Percentiles rank a stretch among this genome's conserved stretches.
Conservation (phyloP, 352 stramenopile genomes). For the Phytopythium montanum region DNA sequence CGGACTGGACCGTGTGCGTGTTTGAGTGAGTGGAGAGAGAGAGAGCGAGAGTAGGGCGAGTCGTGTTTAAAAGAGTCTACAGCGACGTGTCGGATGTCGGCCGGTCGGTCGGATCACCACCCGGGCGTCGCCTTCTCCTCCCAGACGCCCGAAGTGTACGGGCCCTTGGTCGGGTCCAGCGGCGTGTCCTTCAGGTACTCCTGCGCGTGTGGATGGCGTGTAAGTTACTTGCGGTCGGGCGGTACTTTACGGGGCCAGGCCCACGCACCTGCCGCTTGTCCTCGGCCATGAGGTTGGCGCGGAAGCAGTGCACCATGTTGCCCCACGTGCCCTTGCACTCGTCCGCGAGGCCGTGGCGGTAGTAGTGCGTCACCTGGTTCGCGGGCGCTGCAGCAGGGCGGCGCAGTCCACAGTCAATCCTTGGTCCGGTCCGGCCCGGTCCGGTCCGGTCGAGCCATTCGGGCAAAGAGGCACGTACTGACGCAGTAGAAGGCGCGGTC, state of each 20-base stretch:
- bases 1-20: constrained; percentile 5
- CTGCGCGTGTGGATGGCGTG: constrained; percentile 9
- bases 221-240: no score
- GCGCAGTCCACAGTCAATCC: no score
- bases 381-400: constrained; percentile 38
- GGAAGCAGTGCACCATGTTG: constrained; percentile 82
- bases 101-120: constrained; percentile 35
- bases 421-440: no score
- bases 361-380: constrained; percentile 83
- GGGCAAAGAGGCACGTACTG: constrained; percentile 47
- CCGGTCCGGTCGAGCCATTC: no score
- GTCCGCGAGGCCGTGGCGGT: constrained; percentile 63
- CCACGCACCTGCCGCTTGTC: constrained; percentile 47
- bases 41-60: no score
- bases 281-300: constrained; percentile 75
- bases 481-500: constrained; percentile 81
- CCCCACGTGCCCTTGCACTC: constrained; percentile 79
- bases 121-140: constrained; percentile 60
- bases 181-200: constrained; percentile 66
- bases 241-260: no score
- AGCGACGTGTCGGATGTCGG: background rate
- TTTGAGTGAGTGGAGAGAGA: background rate
- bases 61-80: background rate
- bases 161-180: constrained; percentile 49
- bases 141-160: constrained; percentile 59